Conservation (phyloP, 768 basidiomycete species). For the Pulveroboletus ravenelii region DNA sequence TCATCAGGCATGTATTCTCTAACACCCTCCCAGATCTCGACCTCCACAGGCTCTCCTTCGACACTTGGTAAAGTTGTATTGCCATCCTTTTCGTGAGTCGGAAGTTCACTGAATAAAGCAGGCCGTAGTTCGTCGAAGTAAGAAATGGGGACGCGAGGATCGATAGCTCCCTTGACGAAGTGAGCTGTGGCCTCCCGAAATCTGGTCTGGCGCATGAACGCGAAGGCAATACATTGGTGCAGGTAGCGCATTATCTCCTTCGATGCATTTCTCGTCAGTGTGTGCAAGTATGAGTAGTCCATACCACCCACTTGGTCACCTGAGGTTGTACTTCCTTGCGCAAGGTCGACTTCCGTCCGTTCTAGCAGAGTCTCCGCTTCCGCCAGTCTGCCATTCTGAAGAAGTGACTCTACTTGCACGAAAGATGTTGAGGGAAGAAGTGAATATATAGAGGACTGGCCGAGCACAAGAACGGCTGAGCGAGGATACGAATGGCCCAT, state of each 20-base stretch:
- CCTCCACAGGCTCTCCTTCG: constrained; percentile 39
- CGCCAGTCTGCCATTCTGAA: constrained; percentile 58
- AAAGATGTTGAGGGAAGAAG: constrained; percentile 69
- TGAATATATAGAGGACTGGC: constrained; percentile 54
- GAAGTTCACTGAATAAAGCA: constrained; percentile 42
- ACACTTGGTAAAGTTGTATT: neutral
- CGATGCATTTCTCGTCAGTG: constrained; percentile 27
- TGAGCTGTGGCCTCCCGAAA: constrained; percentile 81
- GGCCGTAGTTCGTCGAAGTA: constrained; percentile 78
- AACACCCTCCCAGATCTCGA: constrained; percentile 74
- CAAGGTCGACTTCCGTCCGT: constrained; percentile 39
- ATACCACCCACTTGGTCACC: constrained; percentile 9
- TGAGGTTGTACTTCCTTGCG: constrained; percentile 6
- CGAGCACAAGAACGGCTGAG: constrained; percentile 64
- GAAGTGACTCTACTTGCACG: constrained; percentile 65
- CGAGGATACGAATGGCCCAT: constrained; percentile 47
- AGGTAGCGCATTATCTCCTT: constrained; percentile 70
- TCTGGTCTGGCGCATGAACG: constrained; percentile 70
- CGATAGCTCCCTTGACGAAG: constrained; percentile 74
- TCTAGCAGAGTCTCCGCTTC: constrained; percentile 63
- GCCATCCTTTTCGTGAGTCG: neutral
- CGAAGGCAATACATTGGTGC: constrained; percentile 78
- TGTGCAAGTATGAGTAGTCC: neutral
- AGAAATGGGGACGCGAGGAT: constrained; percentile 76
- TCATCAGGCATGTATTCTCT: constrained; percentile 66